phyloP scores from a whole-genome alignment of 2,329 filamentous ascomycete genomes.

The Ascochyta fabae region DNA sequence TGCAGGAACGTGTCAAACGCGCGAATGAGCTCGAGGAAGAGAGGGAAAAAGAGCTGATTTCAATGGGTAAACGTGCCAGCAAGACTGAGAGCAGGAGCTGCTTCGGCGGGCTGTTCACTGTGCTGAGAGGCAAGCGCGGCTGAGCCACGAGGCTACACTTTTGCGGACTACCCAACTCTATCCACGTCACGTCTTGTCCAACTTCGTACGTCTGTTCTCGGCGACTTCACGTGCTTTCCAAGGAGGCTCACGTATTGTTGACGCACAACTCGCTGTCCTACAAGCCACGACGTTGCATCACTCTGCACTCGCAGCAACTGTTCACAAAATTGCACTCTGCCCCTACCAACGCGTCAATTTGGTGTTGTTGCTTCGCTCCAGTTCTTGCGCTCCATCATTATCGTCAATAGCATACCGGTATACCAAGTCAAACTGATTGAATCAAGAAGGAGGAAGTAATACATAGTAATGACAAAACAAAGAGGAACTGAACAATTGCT shows the following conservation, averaged over 20 bases:
- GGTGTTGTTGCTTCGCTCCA: not conserved
- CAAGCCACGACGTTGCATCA: not conserved
- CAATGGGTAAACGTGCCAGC: slow-evolving; percentile 16
- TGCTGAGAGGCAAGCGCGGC: slow-evolving; percentile 1
- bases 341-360: not conserved
- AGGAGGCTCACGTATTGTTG: not conserved
- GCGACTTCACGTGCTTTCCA: not conserved
- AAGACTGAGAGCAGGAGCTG: slow-evolving; percentile 8
- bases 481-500: not conserved
- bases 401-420: not conserved
- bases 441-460: not conserved
- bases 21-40: slow-evolving; percentile 40
- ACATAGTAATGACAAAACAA: not conserved
- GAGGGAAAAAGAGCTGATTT: slow-evolving; percentile 30
- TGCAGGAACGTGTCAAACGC: slow-evolving; percentile 34
- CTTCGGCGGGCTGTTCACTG: slow-evolving; percentile 8
- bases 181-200: not conserved
- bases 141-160: not conserved
- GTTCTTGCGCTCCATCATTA: not conserved
- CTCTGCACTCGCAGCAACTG: not conserved
- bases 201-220: not conserved
- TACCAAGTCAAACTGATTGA: not conserved
- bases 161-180: not conserved
- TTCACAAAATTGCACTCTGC: not conserved
- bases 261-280: not conserved